Conservation (phyloP, 177 flowering plant genomes). For the Vitis hybrid region DNA sequence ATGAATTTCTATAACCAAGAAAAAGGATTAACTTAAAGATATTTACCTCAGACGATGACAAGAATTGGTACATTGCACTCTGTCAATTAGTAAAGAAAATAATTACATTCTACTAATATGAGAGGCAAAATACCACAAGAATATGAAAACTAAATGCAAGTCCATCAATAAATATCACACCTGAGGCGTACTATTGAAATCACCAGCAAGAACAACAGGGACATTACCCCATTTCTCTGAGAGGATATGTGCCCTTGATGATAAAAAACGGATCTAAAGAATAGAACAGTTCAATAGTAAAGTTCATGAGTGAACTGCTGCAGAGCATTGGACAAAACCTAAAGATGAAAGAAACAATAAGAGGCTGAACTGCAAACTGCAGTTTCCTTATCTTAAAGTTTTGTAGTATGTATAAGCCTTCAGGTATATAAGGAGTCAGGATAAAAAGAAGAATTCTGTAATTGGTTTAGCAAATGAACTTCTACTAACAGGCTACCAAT, state of each 20-base stretch:
- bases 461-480: too few relatives aligned
- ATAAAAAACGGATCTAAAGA: conserved; percentile 45
- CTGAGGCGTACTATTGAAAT: conserved; percentile 64
- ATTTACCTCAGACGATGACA: conserved; percentile 52
- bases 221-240: conserved; percentile 51
- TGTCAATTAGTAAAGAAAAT: conserved; percentile 24
- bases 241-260: conserved; percentile 45
- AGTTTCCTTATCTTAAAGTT: neutral
- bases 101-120: neutral
- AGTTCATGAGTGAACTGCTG: neutral
- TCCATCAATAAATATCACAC: conserved; percentile 21
- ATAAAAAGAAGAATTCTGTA: too few relatives aligned
- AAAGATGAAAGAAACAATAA: neutral
- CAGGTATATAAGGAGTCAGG: neutral
- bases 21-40: neutral
- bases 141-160: neutral
- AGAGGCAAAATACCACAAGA: neutral
- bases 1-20: neutral
- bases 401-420: neutral
- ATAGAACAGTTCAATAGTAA: neutral
- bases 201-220: conserved; percentile 59
- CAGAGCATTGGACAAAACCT: neutral
- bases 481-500: too few relatives aligned
- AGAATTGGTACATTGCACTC: conserved; percentile 62
- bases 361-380: neutral